Percentiles rank a stretch among this genome's conserved stretches.
Conservation (phyloP, 1,139 yeast genomes). For the Saccharomycopsis crataegensis region DNA sequence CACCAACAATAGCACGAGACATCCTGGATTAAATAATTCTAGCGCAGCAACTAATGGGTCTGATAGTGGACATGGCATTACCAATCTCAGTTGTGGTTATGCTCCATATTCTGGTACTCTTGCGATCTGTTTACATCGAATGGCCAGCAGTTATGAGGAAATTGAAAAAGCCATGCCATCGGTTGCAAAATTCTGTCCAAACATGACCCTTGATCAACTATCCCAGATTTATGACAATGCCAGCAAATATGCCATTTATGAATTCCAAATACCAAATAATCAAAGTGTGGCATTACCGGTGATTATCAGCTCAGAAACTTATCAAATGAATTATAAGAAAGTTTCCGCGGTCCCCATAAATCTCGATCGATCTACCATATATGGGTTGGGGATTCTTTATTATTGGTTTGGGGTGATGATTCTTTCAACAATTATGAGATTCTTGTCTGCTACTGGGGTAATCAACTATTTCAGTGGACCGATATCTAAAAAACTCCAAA, state of each 20-base stretch:
- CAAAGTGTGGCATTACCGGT: constrained; percentile 24
- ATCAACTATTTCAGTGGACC: constrained; percentile 1
- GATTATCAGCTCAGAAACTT: constrained; percentile 20
- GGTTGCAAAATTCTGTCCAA: background rate
- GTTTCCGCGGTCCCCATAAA: constrained; percentile 31
- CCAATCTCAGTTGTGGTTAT: background rate
- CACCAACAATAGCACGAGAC: background rate
- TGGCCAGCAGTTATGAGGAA: constrained; percentile 1
- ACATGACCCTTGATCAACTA: constrained; percentile 28
- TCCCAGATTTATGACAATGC: constrained; percentile 32
- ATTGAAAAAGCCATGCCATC: constrained; percentile 1
- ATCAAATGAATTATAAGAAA: constrained; percentile 27
- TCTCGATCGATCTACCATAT: constrained; percentile 32
- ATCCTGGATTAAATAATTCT: background rate
- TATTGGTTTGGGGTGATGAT: constrained; percentile 38
- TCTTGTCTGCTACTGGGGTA: constrained; percentile 27
- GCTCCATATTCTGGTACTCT: constrained; percentile 11
- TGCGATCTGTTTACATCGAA: constrained; percentile 9
- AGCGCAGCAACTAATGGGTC: background rate
- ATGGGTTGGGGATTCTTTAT: constrained; percentile 36
- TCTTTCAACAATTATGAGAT: constrained; percentile 32
- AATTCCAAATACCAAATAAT: constrained; percentile 26
- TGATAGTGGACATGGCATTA: background rate
- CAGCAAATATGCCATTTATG: constrained; percentile 26
- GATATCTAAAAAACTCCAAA: constrained; percentile 10